phyloP scores from a whole-genome alignment of 2,329 filamentous ascomycete species.

The Emergomyces africanus region DNA sequence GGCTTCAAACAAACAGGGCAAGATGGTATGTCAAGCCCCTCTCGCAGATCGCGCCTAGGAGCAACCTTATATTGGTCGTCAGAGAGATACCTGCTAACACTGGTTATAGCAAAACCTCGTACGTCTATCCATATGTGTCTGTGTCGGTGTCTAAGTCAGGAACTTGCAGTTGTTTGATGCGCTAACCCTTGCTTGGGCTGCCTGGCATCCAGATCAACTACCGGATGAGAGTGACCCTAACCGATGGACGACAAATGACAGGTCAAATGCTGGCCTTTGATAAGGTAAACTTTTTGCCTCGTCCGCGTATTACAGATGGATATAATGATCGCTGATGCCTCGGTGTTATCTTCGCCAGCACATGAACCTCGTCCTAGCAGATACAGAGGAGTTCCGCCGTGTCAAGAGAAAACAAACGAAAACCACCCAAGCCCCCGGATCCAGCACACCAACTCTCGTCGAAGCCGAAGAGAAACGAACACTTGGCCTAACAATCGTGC shows the following conservation, averaged over 20 bases:
- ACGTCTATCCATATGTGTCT: conserved; percentile 23
- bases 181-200: not conserved
- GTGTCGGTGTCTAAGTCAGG: not conserved
- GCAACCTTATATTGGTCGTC: conserved; percentile 35
- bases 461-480: conserved; percentile 95
- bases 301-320: not conserved
- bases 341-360: conserved; percentile 58
- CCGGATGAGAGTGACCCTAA: conserved; percentile 93
- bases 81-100: conserved; percentile 45
- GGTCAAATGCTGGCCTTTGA: conserved; percentile 98
- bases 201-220: conserved; percentile 66
- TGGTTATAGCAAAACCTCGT: conserved; percentile 49
- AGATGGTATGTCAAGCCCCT: conserved; percentile 74
- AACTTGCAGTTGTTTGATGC: not conserved
- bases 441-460: conserved; percentile 51
- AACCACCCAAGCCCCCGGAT: conserved; percentile 43
- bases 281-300: conserved; percentile 49
- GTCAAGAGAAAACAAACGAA: conserved; percentile 77
- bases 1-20: conserved; percentile 85
- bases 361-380: conserved; percentile 98
- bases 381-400: conserved; percentile 94
- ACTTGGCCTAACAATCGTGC: conserved; percentile 87
- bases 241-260: conserved; percentile 90
- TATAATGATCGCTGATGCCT: not conserved
- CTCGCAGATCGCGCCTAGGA: conserved; percentile 26